Evolutionary conservation across 2,329 filamentous ascomycete species (phyloP).

Genomic region (Cadophora gregata): DNA sequence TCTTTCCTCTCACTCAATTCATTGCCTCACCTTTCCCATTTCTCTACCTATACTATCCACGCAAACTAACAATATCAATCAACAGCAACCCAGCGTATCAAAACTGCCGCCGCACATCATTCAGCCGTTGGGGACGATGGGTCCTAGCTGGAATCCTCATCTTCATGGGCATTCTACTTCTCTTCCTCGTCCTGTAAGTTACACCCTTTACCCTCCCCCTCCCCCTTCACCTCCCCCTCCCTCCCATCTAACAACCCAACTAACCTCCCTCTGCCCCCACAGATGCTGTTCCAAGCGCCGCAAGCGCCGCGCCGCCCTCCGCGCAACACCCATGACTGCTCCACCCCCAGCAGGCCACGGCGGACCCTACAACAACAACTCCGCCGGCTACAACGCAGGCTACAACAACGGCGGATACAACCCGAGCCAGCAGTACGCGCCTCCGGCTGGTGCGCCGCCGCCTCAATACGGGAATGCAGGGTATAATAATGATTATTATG

Average conservation of each 20-base stretch:
- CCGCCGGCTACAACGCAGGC: constrained; percentile 21
- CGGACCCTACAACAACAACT: neutral
- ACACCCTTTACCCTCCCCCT: neutral
- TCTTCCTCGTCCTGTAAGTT: constrained; percentile 33
- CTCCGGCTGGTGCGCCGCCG: constrained; percentile 15
- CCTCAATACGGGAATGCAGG: constrained; percentile 13
- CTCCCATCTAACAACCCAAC: neutral
- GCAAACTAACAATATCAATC: neutral
- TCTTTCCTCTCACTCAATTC: neutral
- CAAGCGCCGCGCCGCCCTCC: constrained; percentile 18
- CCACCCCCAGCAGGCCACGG: neutral
- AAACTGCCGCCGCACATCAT: constrained; percentile 28
- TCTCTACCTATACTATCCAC: too few relatives aligned
- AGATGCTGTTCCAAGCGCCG: constrained; percentile 21
- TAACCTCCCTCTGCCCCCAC: neutral
- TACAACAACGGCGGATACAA: constrained; percentile 10
- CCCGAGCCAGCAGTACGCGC: constrained; percentile 21
- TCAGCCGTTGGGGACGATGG: constrained; percentile 35
- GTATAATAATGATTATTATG: constrained; percentile 29
- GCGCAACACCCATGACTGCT: constrained; percentile 23
- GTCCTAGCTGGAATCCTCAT: constrained; percentile 34
- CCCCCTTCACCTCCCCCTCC: neutral
- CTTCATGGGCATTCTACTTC: constrained; percentile 27
- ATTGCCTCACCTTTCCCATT: too few relatives aligned
- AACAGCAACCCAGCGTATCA: constrained; percentile 15